Evolutionary conservation across 768 basidiomycete species (phyloP).

Genomic region (Collybia mongolica): DNA sequence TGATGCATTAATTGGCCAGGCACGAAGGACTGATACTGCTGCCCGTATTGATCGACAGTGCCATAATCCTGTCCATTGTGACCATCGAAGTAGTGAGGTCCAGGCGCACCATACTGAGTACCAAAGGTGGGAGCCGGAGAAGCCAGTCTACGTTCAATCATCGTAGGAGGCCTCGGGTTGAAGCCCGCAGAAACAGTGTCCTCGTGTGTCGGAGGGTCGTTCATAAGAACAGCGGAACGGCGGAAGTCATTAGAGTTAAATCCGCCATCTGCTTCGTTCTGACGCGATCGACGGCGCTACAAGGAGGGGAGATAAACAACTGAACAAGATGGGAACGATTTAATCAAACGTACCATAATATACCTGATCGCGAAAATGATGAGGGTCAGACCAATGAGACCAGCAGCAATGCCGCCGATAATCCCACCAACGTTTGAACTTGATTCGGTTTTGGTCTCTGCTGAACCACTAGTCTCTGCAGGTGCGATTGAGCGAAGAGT

Average conservation of each 20-base stretch:
- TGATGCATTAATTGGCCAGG: constrained; percentile 31
- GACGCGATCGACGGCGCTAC: constrained; percentile 41
- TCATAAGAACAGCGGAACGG: constrained; percentile 59
- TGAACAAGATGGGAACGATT: background rate
- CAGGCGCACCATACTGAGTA: constrained; percentile 27
- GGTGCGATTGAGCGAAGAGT: constrained; percentile 5
- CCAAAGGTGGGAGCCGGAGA: constrained; percentile 32
- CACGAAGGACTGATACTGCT: constrained; percentile 26
- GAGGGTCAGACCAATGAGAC: constrained; percentile 38
- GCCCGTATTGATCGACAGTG: constrained; percentile 11
- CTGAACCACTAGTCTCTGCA: constrained; percentile 15
- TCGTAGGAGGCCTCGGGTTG: constrained; percentile 58
- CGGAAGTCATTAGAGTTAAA: constrained; percentile 63
- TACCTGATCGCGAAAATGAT: constrained; percentile 42
- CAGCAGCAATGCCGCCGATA: constrained; percentile 45
- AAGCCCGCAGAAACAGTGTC: constrained; percentile 38
- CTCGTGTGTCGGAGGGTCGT: constrained; percentile 48
- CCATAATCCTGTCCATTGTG: constrained; percentile 14
- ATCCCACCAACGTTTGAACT: constrained; percentile 27
- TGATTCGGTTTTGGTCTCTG: constrained; percentile 9
- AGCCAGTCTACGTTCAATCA: constrained; percentile 21
- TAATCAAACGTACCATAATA: constrained; percentile 38
- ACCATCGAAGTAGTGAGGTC: constrained; percentile 14
- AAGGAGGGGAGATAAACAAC: constrained; percentile 4
- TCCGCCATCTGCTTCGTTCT: constrained; percentile 34